A percentile compares a stretch with the other conserved stretches of the same genome.
These are phyloP conservation scores for Colletotrichum cordylinicola DNA, from an alignment of 2,329 filamentous ascomycete species.

Conservation along the genomic window DNA sequence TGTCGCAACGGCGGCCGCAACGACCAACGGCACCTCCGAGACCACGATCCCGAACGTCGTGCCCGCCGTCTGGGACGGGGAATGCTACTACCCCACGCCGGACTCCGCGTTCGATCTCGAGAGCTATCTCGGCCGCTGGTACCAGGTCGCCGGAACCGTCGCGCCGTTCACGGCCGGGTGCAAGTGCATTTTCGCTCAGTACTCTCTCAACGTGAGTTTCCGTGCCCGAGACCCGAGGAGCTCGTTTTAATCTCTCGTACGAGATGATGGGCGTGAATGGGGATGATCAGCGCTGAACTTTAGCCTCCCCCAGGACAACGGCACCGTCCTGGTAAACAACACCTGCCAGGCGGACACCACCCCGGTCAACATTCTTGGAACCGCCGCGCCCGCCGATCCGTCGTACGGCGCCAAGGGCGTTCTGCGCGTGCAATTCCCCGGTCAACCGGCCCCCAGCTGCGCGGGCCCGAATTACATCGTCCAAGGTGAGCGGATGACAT, in stretches of 20 bases:
- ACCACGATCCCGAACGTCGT: slow-evolving; percentile 25
- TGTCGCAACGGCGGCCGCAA: slow-evolving; percentile 10
- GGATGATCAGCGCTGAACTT: neutral
- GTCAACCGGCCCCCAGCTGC: slow-evolving; percentile 31
- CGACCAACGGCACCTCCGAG: slow-evolving; percentile 11
- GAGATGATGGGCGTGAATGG: too few species aligned
- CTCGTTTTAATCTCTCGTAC: neutral
- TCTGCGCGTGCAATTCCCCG: slow-evolving; percentile 36
- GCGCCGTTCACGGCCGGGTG: slow-evolving; percentile 34
- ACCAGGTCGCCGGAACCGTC: slow-evolving; percentile 36
- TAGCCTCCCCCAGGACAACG: slow-evolving; percentile 29
- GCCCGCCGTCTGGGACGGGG: slow-evolving; percentile 34
- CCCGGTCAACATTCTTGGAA: slow-evolving; percentile 34
- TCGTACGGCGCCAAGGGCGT: slow-evolving; percentile 33
- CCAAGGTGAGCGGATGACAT: slow-evolving; percentile 26
- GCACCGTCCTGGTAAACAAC: slow-evolving; percentile 37
- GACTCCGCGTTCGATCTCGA: slow-evolving; percentile 32
- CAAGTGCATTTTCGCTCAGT: slow-evolving; percentile 37
- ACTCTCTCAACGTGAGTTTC: slow-evolving; percentile 32
- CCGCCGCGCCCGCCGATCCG: slow-evolving; percentile 30
- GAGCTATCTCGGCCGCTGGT: slow-evolving; percentile 37
- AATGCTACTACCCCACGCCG: slow-evolving; percentile 34
- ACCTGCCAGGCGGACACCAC: slow-evolving; percentile 31
- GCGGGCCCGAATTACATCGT: slow-evolving; percentile 39
- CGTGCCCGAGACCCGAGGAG: neutral